Evolutionary conservation across 768 basidiomycete species (phyloP), one percentile per base, ranked within the genome.

Genomic region (Trametes gibbosa): DNA sequence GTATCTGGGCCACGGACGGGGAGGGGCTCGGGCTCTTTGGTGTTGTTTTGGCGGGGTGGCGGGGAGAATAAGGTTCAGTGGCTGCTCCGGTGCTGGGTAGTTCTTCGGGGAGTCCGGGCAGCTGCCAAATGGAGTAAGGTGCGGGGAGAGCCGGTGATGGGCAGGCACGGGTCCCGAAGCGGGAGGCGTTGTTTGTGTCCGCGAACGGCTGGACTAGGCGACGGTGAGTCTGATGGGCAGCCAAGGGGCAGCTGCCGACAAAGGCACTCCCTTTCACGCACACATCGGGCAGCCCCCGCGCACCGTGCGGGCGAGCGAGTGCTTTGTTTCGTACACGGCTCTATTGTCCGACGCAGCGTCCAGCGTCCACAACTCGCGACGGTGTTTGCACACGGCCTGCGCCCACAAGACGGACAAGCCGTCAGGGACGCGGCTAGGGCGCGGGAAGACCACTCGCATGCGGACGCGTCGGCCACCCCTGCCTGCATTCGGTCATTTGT

Each of bases 31-130:
- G 46, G 52, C 41, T 14, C 60, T 75, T 69, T 69, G 63, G 65
- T 47, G 69, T 66, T 77, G 76, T 78, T 75, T 74, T 65, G n/a
- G n/a, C 51, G 55, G 56, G 54, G 68, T 66, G 66, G 68, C 77
- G 69, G 73, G 72, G 69, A 74, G 70, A 70, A 74, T 78, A 86
- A 82, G 75, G 83, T 85, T 85, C 69, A 48, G 82, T 82, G 81
- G 84, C 84, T 84, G 68, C 41, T 17, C 61, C 55, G 39, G 49
- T 62, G 62, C 73, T 66, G 54, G 70, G 71, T 63, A 77, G 77
- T 72, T 74, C 19, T 54, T 53, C 63, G 75, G 79, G 4, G 21
- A n/a, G 76, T 27, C 39, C 37, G 35, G 25, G 45, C 53, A 32
- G 51, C 25, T 6, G 27, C 52, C 42, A 17, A 21, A 24, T 1